These are phyloP conservation scores for Spergularia bocconei DNA, from an alignment of 148 eudicot species.

Conservation along the genomic window DNA sequence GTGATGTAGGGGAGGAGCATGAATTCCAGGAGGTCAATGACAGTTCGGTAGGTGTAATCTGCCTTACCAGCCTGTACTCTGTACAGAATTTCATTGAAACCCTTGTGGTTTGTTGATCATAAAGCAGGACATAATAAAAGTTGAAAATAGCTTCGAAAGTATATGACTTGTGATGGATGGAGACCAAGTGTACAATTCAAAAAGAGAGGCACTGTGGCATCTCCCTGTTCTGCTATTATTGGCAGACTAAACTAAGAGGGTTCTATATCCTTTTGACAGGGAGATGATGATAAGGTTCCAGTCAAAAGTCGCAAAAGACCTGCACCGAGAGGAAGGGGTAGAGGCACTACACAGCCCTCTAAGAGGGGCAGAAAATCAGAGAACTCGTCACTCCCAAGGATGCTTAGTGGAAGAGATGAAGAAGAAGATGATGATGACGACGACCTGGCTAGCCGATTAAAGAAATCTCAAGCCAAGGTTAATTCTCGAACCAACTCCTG, in stretches of 20 bases:
- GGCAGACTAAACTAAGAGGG: constrained; percentile 5
- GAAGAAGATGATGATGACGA: constrained; percentile 62
- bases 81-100: not conserved
- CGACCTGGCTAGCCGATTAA: constrained; percentile 40
- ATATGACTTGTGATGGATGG: not conserved
- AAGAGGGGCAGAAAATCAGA: constrained; percentile 84
- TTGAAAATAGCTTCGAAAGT: not conserved
- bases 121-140: constrained; percentile 1
- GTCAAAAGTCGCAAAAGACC: constrained; percentile 74
- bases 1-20: constrained; percentile 55
- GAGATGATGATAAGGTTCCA: constrained; percentile 43
- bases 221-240: not conserved
- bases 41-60: constrained; percentile 58
- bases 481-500: constrained; percentile 5
- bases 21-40: constrained; percentile 49
- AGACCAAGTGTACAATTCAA: not conserved
- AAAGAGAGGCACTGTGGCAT: not conserved
- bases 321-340: constrained; percentile 83
- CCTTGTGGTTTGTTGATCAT: not conserved
- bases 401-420: constrained; percentile 54
- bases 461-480: constrained; percentile 77
- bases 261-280: constrained; percentile 35
- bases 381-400: constrained; percentile 54
- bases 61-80: constrained; percentile 2
- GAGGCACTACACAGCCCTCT: constrained; percentile 60